phyloP scores from a whole-genome alignment of 257 asterid species.

The Capsicum pubescens region DNA sequence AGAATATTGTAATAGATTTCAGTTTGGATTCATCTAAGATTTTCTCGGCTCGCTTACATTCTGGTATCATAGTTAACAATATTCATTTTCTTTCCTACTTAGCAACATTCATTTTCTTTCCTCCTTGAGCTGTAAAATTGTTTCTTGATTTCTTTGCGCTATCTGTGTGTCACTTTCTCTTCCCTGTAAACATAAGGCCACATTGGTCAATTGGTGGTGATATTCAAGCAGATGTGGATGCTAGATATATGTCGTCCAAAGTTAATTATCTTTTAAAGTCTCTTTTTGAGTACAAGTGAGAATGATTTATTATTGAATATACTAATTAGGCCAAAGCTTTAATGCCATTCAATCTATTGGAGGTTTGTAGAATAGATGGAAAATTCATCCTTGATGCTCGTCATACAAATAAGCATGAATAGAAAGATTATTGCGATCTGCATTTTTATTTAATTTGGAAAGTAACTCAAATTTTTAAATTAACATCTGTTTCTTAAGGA shows the following conservation, averaged over 20 bases:
- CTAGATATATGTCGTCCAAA: slow-evolving; percentile 68
- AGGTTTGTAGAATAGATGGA: neutral
- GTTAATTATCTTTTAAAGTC: slow-evolving; percentile 62
- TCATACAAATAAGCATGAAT: neutral
- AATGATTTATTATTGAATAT: neutral
- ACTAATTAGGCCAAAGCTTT: neutral
- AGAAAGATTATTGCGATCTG: neutral
- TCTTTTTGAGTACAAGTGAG: slow-evolving; percentile 81
- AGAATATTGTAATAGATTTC: slow-evolving; percentile 49
- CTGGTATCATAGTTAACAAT: slow-evolving; percentile 46
- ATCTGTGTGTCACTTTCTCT: neutral
- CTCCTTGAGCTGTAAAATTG: slow-evolving; percentile 20
- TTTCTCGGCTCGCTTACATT: slow-evolving; percentile 50
- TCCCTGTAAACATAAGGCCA: slow-evolving; percentile 43
- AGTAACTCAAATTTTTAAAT: neutral
- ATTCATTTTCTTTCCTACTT: too few relatives aligned
- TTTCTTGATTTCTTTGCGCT: neutral
- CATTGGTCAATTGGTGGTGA: slow-evolving; percentile 43
- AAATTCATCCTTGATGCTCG: neutral
- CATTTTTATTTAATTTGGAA: neutral
- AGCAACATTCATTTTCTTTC: slow-evolving; percentile 11
- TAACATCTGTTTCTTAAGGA: neutral
- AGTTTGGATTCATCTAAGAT: slow-evolving; percentile 55
- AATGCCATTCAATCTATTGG: neutral
- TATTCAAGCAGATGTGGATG: slow-evolving; percentile 40